Evolutionary conservation across 2,329 filamentous ascomycete genomes (phyloP).

Genomic region (Sphaceloma murrayae): DNA sequence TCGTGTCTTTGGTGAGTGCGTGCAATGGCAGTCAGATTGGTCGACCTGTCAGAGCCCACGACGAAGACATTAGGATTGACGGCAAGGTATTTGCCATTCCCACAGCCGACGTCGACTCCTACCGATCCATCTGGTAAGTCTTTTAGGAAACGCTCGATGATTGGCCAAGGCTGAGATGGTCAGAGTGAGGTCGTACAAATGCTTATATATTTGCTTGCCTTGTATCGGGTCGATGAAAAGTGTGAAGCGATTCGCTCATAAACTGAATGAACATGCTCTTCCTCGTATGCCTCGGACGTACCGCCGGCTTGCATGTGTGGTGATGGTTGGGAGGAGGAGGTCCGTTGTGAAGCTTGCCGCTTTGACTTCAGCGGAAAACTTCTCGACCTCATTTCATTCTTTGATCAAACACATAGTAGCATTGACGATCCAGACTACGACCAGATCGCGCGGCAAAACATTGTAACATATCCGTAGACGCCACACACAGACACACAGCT

Average conservation of each 20-base stretch:
- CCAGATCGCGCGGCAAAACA: too few species aligned
- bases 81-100: constrained; percentile 88
- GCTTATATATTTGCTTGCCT: too few species aligned
- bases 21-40: constrained; percentile 51
- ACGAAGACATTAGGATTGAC: constrained; percentile 72
- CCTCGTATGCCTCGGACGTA: constrained; percentile 52
- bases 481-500: too few species aligned
- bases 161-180: constrained; percentile 69
- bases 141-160: constrained; percentile 69
- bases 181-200: too few species aligned
- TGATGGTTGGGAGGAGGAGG: not conserved
- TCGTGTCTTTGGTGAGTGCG: constrained; percentile 51
- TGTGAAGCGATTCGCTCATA: constrained; percentile 81
- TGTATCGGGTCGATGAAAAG: constrained; percentile 70
- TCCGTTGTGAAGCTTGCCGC: not conserved
- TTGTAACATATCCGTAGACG: too few species aligned
- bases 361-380: constrained; percentile 9
- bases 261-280: constrained; percentile 77
- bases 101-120: constrained; percentile 86
- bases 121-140: constrained; percentile 58
- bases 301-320: constrained; percentile 5
- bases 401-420: too few species aligned
- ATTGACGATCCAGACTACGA: too few species aligned
- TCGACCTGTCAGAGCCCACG: constrained; percentile 72
- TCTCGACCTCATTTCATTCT: constrained; percentile 4